A percentile compares a stretch with the other conserved stretches of the same genome.
Conservation (phyloP, 2,329 filamentous ascomycete species). For the Sporothrix curviconia region DNA sequence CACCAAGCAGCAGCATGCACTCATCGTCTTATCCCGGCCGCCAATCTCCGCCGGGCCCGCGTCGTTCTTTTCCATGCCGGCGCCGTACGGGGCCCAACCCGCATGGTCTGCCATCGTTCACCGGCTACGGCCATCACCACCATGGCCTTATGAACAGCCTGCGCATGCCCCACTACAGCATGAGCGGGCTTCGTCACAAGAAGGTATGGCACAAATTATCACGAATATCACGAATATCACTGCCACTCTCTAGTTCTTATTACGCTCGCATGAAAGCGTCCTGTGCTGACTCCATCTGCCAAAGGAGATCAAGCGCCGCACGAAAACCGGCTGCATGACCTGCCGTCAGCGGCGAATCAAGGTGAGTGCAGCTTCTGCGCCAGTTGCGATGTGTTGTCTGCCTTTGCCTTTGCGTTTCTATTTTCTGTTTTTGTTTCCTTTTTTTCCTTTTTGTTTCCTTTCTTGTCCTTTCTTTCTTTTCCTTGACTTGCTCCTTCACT, state of each 20-base stretch:
- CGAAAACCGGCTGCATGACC: slow-evolving; percentile 57
- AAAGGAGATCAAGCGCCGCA: slow-evolving; percentile 59
- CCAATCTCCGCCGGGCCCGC: slow-evolving; percentile 27
- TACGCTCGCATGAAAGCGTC: not conserved
- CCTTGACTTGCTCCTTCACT: no score
- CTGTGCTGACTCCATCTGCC: slow-evolving; percentile 1
- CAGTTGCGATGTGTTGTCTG: no score
- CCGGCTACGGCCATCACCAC: slow-evolving; percentile 23
- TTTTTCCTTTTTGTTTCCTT: not conserved
- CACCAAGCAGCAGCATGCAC: slow-evolving; percentile 18
- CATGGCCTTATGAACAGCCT: not conserved
- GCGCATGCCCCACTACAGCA: slow-evolving; percentile 11
- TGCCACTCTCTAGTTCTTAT: not conserved
- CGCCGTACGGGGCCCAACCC: slow-evolving; percentile 40
- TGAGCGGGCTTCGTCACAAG: slow-evolving; percentile 38
- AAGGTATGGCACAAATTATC: slow-evolving; percentile 47
- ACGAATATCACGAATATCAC: not conserved
- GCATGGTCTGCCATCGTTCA: slow-evolving; percentile 40
- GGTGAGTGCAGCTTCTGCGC: no score
- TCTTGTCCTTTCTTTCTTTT: not conserved
- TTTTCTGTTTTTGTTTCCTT: not conserved
- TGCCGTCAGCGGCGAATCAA: slow-evolving; percentile 57
- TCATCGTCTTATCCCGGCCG: slow-evolving; percentile 11
- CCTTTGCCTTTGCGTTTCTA: no score
- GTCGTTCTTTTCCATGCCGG: slow-evolving; percentile 39